A percentile compares a stretch with the other conserved stretches of the same genome.
phyloP scores from a whole-genome alignment of 1,284 basidiomycete genomes.

The Leccinum pallidistipes region DNA sequence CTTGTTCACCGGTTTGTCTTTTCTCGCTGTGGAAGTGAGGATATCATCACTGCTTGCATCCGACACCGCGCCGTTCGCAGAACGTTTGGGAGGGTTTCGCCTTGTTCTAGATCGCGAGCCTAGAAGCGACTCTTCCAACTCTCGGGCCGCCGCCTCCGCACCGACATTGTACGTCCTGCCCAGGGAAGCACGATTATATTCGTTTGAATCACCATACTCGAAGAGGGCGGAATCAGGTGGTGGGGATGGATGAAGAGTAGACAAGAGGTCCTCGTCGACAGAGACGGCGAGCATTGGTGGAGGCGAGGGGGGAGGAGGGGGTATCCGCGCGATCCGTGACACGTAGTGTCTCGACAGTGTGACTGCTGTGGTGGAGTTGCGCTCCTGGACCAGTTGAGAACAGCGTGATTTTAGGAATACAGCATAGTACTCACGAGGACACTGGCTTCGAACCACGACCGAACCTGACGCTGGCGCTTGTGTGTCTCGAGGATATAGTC shows the following conservation, averaged over 20 bases:
- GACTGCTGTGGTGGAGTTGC: conserved; percentile 60
- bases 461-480: conserved; percentile 67
- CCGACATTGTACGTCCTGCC: conserved; percentile 26
- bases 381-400: conserved; percentile 48
- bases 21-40: conserved; percentile 15
- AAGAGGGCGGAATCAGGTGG: conserved; percentile 32
- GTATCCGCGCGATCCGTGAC: conserved; percentile 61
- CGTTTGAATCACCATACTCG: conserved; percentile 31
- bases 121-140: conserved; percentile 43
- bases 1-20: conserved; percentile 45
- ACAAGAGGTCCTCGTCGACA: conserved; percentile 41
- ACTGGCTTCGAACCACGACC: conserved; percentile 66
- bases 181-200: conserved; percentile 30
- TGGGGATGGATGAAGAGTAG: conserved; percentile 38
- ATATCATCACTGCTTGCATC: conserved; percentile 58
- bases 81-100: conserved; percentile 47
- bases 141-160: conserved; percentile 43
- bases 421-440: conserved; percentile 48
- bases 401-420: background rate
- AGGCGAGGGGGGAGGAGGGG: conserved; percentile 49
- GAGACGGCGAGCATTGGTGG: conserved; percentile 38
- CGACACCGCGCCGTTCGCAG: conserved; percentile 46
- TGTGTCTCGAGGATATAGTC: conserved; percentile 70
- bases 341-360: conserved; percentile 66
- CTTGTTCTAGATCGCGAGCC: conserved; percentile 34